Base-by-base conservation (phyloP, 768 basidiomycete species). In the Trametes maxima region DNA sequence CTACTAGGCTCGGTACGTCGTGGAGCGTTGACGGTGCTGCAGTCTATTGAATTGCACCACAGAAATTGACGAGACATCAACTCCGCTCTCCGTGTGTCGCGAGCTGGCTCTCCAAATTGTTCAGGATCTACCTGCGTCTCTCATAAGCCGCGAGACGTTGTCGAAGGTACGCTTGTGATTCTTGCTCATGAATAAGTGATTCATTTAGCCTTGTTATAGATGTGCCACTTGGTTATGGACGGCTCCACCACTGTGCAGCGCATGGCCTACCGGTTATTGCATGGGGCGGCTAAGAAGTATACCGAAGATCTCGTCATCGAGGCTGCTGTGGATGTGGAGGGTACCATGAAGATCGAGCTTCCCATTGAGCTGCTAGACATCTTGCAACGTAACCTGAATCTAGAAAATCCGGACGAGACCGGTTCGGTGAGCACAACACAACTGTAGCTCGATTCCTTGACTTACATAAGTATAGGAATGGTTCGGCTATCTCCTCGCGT, bases 291-390 rank as follows among this genome's bases (percentile, higher is more conserved):
- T 19, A 77, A 78, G 65, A 89, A 85, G 69, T 81, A 85, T 37
- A 96, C 95, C 0, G 90, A 95, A 57, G 75, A 90, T 59, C 79
- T 95, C 44, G 93, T 97, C 25, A 84, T 98, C 39, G 94, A 98
- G 68, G 88, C 89, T 2, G 92, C 87, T 7, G 89, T 94, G 14
- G 90, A 94, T 48, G 80, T 83, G 0, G 89, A 92, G 52, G 82
- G 77, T 2, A 68, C 69, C 1, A 69, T 84, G 36, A 79, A 79
- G 46, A 76, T 83, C 21, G 78, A 82, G 22, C 75, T 96, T 12
- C 93, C 95, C 0, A 12, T 53, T 0, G 88, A 92, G 67, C 76
- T 97, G 21, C 64, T 96, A 16, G 72, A 76, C 5, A 78, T 95
- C 25, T 71, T 96, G 13, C 82, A 82, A 57, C 77, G 75, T 37